Percentiles rank a stretch among this genome's conserved stretches.
These are phyloP conservation scores for Hortiboletus flavorubellus DNA, from an alignment of 768 basidiomycete species.

Conservation along the genomic window DNA sequence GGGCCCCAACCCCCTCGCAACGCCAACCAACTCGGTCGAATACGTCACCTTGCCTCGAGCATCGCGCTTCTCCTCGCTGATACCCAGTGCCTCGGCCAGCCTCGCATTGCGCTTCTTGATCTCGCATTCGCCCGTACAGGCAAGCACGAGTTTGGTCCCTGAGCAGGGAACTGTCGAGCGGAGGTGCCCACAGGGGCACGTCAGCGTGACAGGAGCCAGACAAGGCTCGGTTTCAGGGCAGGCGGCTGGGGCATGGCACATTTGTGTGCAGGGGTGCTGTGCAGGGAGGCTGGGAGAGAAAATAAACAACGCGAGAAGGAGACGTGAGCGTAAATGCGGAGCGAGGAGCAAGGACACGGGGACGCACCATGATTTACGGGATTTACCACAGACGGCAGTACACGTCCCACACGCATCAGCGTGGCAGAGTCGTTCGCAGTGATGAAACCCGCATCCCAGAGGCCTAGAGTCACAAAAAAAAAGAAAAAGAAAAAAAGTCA, in stretches of 20 bases:
- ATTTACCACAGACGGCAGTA: slow-evolving; percentile 76
- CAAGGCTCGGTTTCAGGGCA: slow-evolving; percentile 85
- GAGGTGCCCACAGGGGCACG: slow-evolving; percentile 83
- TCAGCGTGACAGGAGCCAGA: slow-evolving; percentile 56
- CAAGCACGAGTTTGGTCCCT: slow-evolving; percentile 39
- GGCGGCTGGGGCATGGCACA: slow-evolving; percentile 85
- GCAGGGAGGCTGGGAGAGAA: slow-evolving; percentile 50
- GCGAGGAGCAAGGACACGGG: not conserved
- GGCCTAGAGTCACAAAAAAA: slow-evolving; percentile 37
- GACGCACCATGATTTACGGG: slow-evolving; percentile 76
- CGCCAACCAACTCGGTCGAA: slow-evolving; percentile 56
- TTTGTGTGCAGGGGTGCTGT: slow-evolving; percentile 69
- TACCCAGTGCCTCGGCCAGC: slow-evolving; percentile 90
- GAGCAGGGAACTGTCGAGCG: slow-evolving; percentile 75
- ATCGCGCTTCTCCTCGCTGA: slow-evolving; percentile 52
- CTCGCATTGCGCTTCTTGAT: slow-evolving; percentile 84
- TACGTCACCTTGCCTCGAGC: slow-evolving; percentile 46
- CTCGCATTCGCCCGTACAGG: slow-evolving; percentile 81
- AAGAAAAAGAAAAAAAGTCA: not conserved
- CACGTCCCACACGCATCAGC: slow-evolving; percentile 77
- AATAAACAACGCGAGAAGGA: no score
- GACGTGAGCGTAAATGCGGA: not conserved
- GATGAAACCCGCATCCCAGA: slow-evolving; percentile 85
- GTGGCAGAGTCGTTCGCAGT: slow-evolving; percentile 82
- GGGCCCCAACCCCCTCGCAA: slow-evolving; percentile 45